Base-by-base conservation (phyloP, 129 eudicot species). In the Chrysanthemum seticuspe region DNA sequence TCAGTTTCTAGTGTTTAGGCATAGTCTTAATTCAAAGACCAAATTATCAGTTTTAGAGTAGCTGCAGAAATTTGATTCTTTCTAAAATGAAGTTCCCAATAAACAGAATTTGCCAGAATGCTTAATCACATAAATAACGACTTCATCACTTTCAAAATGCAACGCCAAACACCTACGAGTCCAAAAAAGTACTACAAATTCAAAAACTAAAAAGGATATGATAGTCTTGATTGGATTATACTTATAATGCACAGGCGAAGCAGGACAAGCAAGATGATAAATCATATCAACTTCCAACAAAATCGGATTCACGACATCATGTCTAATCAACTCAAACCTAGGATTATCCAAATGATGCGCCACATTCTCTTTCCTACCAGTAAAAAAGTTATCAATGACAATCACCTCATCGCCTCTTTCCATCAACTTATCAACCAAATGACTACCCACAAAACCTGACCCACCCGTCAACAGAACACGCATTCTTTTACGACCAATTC, bases 181-280 rank as follows among this genome's bases (percentile, higher is more conserved):
- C 10, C 61, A 50, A 53, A 50, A 13, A 51, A 0, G 11, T 18
- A 19, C 23, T 21, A 31, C 36, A 60, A 44, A 50, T 14, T 7
- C 21, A 10, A 21, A 4, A 12, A 57, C 15, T 23, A 18, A 65
- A 18, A 89, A 87, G 96, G 96, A 90, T 87, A 90, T 90, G 79
- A 90, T 90, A 52, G 96, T 90, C 78, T 90, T 90, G 79, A 90
- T 91, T 27, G 97, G 97, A 70, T 90, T 90, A 56, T 87, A 83
- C 91, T 90, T 90, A 78, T 90, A 90, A 83, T 90, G 94, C 74
- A 87, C 94, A 51, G 97, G 97, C 11, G 97, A 90, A 3, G 97
- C 97, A 54, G 94, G 97, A 62, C 97, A 90, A 78, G 97, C 97
- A 66, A 90, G 78, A 60, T 90, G 97, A 72, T 90, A 90, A 82